Conservation (phyloP, 2,329 filamentous ascomycete genomes). For the Escovopsis sp. region DNA sequence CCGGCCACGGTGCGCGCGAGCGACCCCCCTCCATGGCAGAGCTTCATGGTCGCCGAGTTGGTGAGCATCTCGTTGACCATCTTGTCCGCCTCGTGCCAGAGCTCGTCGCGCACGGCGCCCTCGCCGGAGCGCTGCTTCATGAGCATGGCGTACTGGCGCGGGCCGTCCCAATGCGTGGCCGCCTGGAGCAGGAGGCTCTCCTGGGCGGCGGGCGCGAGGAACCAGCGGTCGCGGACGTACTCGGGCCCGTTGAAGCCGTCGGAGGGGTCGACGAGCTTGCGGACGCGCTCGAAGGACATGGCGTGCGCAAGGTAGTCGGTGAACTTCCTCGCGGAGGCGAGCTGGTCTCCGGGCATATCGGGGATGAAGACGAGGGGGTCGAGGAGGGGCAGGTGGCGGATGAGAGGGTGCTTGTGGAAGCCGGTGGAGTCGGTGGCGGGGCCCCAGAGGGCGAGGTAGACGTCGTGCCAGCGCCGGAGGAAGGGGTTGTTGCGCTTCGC, state of each 20-base stretch:
- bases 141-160: constrained; percentile 11
- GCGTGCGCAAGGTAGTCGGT: constrained; percentile 18
- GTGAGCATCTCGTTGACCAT: constrained; percentile 17
- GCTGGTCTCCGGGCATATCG: neutral
- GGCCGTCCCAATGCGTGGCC: constrained; percentile 1
- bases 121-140: constrained; percentile 9
- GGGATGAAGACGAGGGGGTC: neutral
- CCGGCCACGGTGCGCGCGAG: constrained; percentile 12
- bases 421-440: constrained; percentile 15
- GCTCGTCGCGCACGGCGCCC: constrained; percentile 5
- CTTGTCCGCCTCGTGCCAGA: constrained; percentile 11
- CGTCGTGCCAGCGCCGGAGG: constrained; percentile 27
- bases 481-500: constrained; percentile 26
- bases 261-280: constrained; percentile 18
- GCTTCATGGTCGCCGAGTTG: constrained; percentile 19
- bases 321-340: constrained; percentile 9
- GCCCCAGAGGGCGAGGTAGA: constrained; percentile 22
- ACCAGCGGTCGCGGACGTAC: constrained; percentile 18
- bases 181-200: constrained; percentile 8
- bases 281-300: constrained; percentile 17
- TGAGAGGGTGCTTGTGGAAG: constrained; percentile 19
- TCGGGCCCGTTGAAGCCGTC: constrained; percentile 21
- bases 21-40: constrained; percentile 18
- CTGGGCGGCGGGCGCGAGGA: constrained; percentile 10
- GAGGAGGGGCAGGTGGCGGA: constrained; percentile 1